Evolutionary conservation across 1,139 yeast genomes (phyloP).

Genomic region (Pichia sp.): DNA sequence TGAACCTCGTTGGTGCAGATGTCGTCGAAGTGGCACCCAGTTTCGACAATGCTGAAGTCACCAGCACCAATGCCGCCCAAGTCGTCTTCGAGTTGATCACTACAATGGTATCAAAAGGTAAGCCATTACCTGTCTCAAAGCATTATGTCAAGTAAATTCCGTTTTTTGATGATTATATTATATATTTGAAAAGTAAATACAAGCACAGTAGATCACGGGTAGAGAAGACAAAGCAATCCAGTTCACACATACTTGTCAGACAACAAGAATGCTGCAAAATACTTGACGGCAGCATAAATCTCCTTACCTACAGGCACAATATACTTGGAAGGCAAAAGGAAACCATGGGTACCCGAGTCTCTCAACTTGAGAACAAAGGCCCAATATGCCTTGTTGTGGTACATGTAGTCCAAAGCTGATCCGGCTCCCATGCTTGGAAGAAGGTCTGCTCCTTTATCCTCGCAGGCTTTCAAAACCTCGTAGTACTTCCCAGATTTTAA

Average conservation of each 20-base stretch:
- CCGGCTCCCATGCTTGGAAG: constrained; percentile 78
- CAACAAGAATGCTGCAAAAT: constrained; percentile 65
- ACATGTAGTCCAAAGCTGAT: constrained; percentile 78
- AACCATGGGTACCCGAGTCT: constrained; percentile 82
- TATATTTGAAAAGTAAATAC: neutral
- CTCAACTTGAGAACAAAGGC: constrained; percentile 79
- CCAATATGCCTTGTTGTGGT: constrained; percentile 76
- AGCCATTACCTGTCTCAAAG: constrained; percentile 20
- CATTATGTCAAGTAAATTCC: neutral
- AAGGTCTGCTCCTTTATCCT: constrained; percentile 68
- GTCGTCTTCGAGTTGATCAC: constrained; percentile 66
- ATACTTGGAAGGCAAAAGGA: constrained; percentile 65
- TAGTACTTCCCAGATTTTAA: constrained; percentile 58
- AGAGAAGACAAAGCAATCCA: neutral
- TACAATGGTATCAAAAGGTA: constrained; percentile 65
- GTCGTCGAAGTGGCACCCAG: constrained; percentile 76
- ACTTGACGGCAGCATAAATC: constrained; percentile 62
- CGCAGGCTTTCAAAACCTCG: constrained; percentile 71
- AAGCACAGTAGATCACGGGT: neutral
- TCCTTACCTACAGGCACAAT: constrained; percentile 78
- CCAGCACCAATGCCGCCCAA: constrained; percentile 76
- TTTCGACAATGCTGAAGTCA: constrained; percentile 66
- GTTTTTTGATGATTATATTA: neutral
- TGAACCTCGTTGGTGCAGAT: constrained; percentile 73
- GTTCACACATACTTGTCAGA: constrained; percentile 10